These are phyloP conservation scores for Trichoderma sp. DNA, from an alignment of 2,329 filamentous ascomycete species.

Conservation along the genomic window DNA sequence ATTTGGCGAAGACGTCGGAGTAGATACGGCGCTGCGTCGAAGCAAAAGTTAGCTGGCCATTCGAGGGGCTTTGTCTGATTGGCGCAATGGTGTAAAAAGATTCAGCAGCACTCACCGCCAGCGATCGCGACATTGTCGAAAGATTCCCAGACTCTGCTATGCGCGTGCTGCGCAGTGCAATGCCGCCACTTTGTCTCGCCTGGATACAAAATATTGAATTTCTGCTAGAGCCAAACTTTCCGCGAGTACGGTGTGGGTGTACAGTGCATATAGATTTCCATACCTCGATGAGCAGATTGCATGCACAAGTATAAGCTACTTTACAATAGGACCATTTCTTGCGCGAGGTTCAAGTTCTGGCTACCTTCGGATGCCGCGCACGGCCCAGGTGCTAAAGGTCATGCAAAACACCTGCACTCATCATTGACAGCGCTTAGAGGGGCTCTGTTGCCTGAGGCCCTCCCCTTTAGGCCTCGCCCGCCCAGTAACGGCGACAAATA, in stretches of 20 bases:
- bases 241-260: neutral
- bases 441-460: constrained; percentile 11
- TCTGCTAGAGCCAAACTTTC: constrained; percentile 11
- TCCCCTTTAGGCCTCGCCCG: neutral
- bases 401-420: constrained; percentile 18
- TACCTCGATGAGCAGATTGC: neutral
- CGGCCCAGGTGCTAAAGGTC: neutral
- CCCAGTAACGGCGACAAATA: neutral
- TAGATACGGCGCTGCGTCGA: constrained; percentile 40
- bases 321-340: rapidly evolving
- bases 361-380: neutral
- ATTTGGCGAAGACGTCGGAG: constrained; percentile 49
- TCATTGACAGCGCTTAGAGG: constrained; percentile 2
- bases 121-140: constrained; percentile 37
- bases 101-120: constrained; percentile 33
- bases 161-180: constrained; percentile 19
- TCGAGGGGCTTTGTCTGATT: neutral
- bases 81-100: neutral
- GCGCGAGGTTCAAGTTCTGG: neutral
- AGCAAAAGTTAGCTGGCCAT: neutral
- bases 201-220: constrained; percentile 17
- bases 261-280: neutral
- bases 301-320: neutral
- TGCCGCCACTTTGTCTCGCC: constrained; percentile 10
- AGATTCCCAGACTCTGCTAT: neutral